Percentiles rank a stretch among this genome's conserved stretches.
Evolutionary conservation across 768 basidiomycete species (phyloP).

Genomic region (Hygrophoropsis aurantiaca): DNA sequence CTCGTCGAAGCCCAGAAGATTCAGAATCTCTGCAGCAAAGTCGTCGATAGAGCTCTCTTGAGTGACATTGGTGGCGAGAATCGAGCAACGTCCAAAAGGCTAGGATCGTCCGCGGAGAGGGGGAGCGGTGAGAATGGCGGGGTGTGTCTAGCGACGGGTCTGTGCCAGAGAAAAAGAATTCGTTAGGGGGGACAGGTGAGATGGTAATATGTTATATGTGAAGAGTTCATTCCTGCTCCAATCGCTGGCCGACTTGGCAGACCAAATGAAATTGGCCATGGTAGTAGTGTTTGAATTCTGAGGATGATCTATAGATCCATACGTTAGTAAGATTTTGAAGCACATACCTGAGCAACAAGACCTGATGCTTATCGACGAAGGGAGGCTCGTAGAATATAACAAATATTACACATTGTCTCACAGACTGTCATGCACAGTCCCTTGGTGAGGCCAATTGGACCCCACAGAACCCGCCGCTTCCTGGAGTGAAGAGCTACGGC

Average conservation of each 20-base stretch:
- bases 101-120: constrained; percentile 12
- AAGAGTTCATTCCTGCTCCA: constrained; percentile 23
- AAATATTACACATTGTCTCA: too few relatives aligned
- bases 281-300: too few relatives aligned
- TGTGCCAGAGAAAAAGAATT: constrained; percentile 1
- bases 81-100: constrained; percentile 21
- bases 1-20: constrained; percentile 20
- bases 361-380: too few relatives aligned
- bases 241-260: constrained; percentile 23
- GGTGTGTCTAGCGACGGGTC: constrained; percentile 26
- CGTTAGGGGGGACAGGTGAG: background rate
- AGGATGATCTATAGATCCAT: too few relatives aligned
- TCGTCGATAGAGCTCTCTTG: constrained; percentile 21
- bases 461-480: too few relatives aligned
- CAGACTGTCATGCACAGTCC: too few relatives aligned
- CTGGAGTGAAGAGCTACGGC: too few relatives aligned
- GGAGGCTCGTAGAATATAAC: too few relatives aligned
- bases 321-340: too few relatives aligned
- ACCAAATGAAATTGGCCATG: constrained; percentile 22
- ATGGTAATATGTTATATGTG: constrained; percentile 21
- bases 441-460: too few relatives aligned
- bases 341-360: too few relatives aligned
- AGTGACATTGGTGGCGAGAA: constrained; percentile 16
- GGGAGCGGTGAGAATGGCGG: constrained; percentile 19
- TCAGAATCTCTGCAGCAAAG: constrained; percentile 24